Conservation (phyloP, 129 eudicot species). For the Deinandra increscens region DNA sequence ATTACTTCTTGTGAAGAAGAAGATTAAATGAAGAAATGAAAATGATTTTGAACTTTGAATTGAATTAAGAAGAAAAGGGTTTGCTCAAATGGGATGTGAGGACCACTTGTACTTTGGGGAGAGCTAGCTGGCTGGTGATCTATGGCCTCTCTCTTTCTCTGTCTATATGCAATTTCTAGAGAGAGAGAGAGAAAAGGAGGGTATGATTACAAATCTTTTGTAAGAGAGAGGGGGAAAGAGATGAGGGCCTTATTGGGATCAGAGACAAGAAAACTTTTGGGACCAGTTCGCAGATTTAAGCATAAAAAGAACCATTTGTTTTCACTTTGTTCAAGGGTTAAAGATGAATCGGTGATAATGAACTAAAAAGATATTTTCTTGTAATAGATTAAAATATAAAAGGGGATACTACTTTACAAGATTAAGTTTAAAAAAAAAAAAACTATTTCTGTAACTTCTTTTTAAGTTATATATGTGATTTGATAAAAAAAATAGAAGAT, state of each 20-base stretch:
- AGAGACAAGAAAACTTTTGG: constrained; percentile 62
- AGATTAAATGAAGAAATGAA: constrained; percentile 15
- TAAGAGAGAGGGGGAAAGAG: constrained; percentile 26
- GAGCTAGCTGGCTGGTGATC: constrained; percentile 32
- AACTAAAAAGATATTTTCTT: neutral
- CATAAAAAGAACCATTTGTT: constrained; percentile 35
- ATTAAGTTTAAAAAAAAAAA: constrained; percentile 9
- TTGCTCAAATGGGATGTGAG: constrained; percentile 38
- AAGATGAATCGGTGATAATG: too few relatives aligned
- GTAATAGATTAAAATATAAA: too few relatives aligned
- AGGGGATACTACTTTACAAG: neutral
- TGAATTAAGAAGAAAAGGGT: constrained; percentile 38
- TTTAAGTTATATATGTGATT: constrained; percentile 21
- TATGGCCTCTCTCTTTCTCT: constrained; percentile 26
- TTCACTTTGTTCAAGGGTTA: neutral
- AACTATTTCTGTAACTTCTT: neutral
- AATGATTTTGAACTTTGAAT: neutral
- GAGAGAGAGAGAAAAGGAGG: constrained; percentile 8
- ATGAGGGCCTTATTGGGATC: constrained; percentile 59
- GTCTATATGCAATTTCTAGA: neutral
- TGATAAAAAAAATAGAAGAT: neutral
- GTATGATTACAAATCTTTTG: constrained; percentile 44
- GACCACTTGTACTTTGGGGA: constrained; percentile 57
- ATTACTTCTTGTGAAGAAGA: too few relatives aligned
- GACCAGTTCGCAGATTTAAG: constrained; percentile 46